phyloP scores from a whole-genome alignment of 768 basidiomycete genomes.

The Mycena olivaceomarginata region DNA sequence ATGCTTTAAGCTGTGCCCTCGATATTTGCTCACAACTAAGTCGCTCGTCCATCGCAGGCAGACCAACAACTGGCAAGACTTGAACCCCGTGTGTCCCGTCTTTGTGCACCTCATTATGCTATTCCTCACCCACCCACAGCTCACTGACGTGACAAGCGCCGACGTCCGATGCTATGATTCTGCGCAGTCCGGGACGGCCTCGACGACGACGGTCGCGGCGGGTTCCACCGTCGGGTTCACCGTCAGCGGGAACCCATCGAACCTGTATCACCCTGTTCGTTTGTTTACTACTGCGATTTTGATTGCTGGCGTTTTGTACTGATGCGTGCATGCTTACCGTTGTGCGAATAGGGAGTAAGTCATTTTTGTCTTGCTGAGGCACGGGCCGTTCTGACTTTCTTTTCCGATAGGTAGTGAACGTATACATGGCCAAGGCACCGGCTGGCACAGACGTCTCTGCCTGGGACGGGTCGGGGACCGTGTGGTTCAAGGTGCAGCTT shows the following conservation, averaged over 20 bases:
- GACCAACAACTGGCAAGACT: constrained; percentile 36
- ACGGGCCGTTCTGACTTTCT: neutral
- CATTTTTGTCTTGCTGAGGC: too few relatives aligned
- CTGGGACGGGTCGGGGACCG: constrained; percentile 39
- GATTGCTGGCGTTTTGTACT: neutral
- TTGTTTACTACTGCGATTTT: neutral
- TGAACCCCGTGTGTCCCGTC: constrained; percentile 14
- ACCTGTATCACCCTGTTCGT: constrained; percentile 34
- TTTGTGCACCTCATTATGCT: neutral
- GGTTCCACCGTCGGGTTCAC: constrained; percentile 39
- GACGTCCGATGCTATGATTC: constrained; percentile 40
- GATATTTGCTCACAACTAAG: neutral
- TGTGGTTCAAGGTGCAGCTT: constrained; percentile 38
- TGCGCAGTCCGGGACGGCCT: constrained; percentile 17
- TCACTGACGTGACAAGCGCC: constrained; percentile 27
- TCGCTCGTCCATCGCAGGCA: constrained; percentile 2
- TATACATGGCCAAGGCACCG: constrained; percentile 39
- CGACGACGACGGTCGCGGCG: constrained; percentile 28
- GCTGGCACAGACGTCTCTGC: constrained; percentile 31
- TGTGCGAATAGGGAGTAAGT: too few relatives aligned
- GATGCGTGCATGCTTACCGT: too few relatives aligned
- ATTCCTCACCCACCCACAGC: neutral
- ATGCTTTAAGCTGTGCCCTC: neutral
- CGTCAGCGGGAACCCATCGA: constrained; percentile 31
- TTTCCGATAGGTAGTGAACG: constrained; percentile 19